phyloP scores from a whole-genome alignment of 768 basidiomycete species.

The Naganishia onofrii region DNA sequence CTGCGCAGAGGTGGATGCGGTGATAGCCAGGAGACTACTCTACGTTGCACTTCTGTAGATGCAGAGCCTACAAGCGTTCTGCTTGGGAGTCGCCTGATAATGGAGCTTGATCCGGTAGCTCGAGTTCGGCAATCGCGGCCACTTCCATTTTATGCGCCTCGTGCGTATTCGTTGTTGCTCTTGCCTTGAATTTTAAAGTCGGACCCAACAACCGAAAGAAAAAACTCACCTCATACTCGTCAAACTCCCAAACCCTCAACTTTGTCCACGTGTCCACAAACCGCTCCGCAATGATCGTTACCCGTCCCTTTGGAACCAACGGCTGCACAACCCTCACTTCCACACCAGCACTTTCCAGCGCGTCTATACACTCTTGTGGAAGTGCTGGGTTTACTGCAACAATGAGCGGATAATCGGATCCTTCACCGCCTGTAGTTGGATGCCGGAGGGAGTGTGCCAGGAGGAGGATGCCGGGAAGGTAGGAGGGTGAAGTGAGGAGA shows the following conservation, averaged over 20 bases:
- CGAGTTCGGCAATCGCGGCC: no score
- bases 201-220: background rate
- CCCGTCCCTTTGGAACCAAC: constrained; percentile 31
- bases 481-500: constrained; percentile 66
- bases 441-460: constrained; percentile 78
- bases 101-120: no score
- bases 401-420: constrained; percentile 69
- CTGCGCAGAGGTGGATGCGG: background rate
- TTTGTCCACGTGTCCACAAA: constrained; percentile 54
- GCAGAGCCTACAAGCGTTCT: no score
- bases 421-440: constrained; percentile 43
- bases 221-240: constrained; percentile 63
- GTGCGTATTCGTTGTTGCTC: no score
- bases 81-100: no score
- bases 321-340: constrained; percentile 31
- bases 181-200: no score
- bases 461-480: constrained; percentile 83
- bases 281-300: constrained; percentile 38
- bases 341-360: constrained; percentile 28
- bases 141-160: no score
- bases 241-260: constrained; percentile 64
- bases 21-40: no score
- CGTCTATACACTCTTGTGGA: constrained; percentile 51
- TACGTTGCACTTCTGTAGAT: no score
- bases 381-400: constrained; percentile 68